phyloP scores from a whole-genome alignment of 2,329 filamentous ascomycete genomes.

The Periglandula ipomoeae region DNA sequence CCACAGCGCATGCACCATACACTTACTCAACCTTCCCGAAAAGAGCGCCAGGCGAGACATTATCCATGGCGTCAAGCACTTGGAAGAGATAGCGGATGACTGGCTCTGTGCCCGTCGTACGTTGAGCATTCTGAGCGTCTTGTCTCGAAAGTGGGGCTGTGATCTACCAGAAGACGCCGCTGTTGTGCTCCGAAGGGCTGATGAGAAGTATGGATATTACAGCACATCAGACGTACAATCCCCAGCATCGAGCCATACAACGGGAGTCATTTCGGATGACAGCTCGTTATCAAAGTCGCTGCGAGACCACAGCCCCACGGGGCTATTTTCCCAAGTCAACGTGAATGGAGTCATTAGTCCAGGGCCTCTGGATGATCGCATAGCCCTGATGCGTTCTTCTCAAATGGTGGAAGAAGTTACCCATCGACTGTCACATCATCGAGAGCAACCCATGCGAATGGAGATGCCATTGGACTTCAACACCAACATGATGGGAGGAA shows the following conservation, averaged over 20 bases:
- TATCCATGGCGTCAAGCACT: constrained; percentile 78
- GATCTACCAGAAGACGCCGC: constrained; percentile 77
- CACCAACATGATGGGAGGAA: constrained; percentile 14
- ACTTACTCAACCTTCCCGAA: constrained; percentile 85
- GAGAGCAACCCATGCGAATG: not conserved
- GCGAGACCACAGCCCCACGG: constrained; percentile 26
- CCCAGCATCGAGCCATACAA: constrained; percentile 30
- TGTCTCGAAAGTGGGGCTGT: constrained; percentile 83
- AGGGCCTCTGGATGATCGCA: constrained; percentile 8
- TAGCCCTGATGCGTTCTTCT: constrained; percentile 8
- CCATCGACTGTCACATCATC: not conserved
- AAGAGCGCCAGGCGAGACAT: constrained; percentile 87
- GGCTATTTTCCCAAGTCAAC: constrained; percentile 21
- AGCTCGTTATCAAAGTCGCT: constrained; percentile 13
- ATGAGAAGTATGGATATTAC: constrained; percentile 70
- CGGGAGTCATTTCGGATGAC: constrained; percentile 20
- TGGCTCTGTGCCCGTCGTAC: constrained; percentile 87
- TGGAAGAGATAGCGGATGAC: constrained; percentile 91
- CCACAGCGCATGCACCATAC: constrained; percentile 90
- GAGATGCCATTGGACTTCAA: constrained; percentile 14
- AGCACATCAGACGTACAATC: constrained; percentile 52
- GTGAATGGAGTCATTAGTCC: constrained; percentile 8
- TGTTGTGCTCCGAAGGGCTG: constrained; percentile 65
- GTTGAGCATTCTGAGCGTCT: constrained; percentile 72
- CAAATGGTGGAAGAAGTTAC: constrained; percentile 4